Evolutionary conservation across 148 eudicot species (phyloP), one percentile per base, ranked within the genome.

Genomic region (Vaccinium darrowii): DNA sequence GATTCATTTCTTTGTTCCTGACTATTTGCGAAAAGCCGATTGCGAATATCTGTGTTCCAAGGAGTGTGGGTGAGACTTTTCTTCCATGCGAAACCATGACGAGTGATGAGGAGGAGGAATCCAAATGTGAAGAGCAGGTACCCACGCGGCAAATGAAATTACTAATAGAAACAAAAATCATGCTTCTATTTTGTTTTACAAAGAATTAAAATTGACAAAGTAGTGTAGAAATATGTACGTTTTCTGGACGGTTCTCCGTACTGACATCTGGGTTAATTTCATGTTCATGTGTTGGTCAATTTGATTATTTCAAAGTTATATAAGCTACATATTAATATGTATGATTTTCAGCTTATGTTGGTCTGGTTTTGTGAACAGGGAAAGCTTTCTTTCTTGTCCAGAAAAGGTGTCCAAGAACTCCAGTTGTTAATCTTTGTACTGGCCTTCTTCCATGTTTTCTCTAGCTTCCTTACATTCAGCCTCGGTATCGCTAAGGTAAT

Each of bases 1-100:
- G 92, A n/a, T 90, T 90, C 76, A 80, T 90, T 23, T 90, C 92
- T 25, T 85, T 90, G 86, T 77, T 88, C 33, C 82, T 90, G 65
- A 86, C 89, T 16, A 81, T 90, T 6, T 12, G 10, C 12, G 81
- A 90, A 47, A 85, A 81, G 76, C 69, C 53, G 1, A 90, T 90
- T 85, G 82, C 90, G 43, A 86, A 62, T 14, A 90, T 90, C 25
- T 90, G 92, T 27, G 88, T 90, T 25, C 83, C 87, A 11, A 81
- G 74, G 62, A 72, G 83, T 2, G 76, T 71, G 2, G 89, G 83
- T 18, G 84, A 86, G 47, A 39, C 87, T 80, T 90, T 88, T 86
- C 86, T 86, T 85, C 92, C 92, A 13, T 90, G 92, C 77, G 11
- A 81, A 52, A 86, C 58, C 78, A 15, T 78, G 43, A 39, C 33